Conservation (phyloP, 225 moss, liverwort and hornwort genomes). For the Neckera pumila region DNA sequence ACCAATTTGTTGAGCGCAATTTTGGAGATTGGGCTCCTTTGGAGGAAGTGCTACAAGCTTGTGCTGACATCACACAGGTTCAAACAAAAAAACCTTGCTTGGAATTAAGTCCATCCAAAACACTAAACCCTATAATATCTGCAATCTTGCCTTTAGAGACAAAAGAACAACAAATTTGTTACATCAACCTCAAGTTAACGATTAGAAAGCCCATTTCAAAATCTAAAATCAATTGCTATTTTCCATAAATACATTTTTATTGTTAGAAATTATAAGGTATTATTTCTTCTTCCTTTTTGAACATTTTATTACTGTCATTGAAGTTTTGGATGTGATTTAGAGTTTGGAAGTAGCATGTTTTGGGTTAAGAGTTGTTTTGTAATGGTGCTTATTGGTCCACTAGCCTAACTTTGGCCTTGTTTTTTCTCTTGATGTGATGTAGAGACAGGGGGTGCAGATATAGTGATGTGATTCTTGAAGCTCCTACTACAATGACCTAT, state of each 20-base stretch:
- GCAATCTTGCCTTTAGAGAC: not conserved
- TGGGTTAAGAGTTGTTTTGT: not conserved
- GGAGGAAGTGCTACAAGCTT: constrained; percentile 61
- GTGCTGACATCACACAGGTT: constrained; percentile 17
- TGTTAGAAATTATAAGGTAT: not conserved
- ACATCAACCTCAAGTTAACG: not conserved
- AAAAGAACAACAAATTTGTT: no score
- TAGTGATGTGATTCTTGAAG: not conserved
- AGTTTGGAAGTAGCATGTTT: not conserved
- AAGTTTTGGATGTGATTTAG: not conserved
- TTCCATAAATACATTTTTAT: not conserved
- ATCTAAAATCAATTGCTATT: not conserved
- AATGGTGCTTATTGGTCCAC: not conserved
- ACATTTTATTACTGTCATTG: not conserved
- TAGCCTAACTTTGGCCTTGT: not conserved
- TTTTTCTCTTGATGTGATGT: not conserved
- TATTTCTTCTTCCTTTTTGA: not conserved
- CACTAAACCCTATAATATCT: not conserved
- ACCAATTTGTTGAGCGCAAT: constrained; percentile 70
- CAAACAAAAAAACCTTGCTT: no score
- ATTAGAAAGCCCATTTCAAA: not conserved
- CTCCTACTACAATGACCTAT: not conserved
- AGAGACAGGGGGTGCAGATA: not conserved
- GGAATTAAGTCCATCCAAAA: not conserved
- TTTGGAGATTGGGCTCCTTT: constrained; percentile 83